Base-by-base conservation (phyloP, 2,329 filamentous ascomycete genomes). In the Sarocladiaceae sp. region DNA sequence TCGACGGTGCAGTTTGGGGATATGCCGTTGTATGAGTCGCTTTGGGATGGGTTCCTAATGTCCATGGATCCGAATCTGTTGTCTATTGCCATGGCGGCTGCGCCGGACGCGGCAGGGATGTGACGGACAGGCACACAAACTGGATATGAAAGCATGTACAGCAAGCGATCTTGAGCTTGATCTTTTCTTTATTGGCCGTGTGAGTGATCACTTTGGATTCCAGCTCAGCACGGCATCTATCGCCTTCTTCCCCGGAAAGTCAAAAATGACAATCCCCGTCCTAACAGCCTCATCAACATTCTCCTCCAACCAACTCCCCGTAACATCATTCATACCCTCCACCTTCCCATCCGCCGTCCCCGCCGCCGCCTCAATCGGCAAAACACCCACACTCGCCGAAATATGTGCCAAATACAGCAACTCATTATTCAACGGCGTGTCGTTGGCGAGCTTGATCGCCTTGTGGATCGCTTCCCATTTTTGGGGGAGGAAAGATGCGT, bases 281-380 rank as follows among this genome's bases (percentile, higher is more conserved):
- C 69, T 62, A 8, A 64, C 62, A 3, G 59, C 62, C 3, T 59
- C 61, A 4, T 57, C 52, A 8, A 57, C 58, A 5, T 58, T 52
- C 20, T 60, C 59, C 28, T 64, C 60, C 33, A 77, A 62, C 70
- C 71, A 77, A 56, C 63, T 61, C 28, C 74, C 74, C 29, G 74
- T 76, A 63, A 70, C 68, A 56, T 77, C 74, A 52, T 78, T 78
- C 66, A 78, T 75, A 25, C 75, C 75, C n/a, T 59, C 58, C 3
- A 75, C 64, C 15, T 65, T 66, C 37, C 64, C 61, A 56, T 75
- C 71, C 50, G 59, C 58, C n/a, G 73, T 68, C 0, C 76, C 75
- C 0, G 75, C 75, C 11, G 75, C 75, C 1, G 74, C 76, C 57
- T 75, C 72, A 49, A 78, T 75, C 33, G 76, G 76, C 54, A 74